Evolutionary conservation across 495 filamentous ascomycete species (phyloP), one percentile per base, ranked within the genome.

Genomic region (Talaromyces adpressus): DNA sequence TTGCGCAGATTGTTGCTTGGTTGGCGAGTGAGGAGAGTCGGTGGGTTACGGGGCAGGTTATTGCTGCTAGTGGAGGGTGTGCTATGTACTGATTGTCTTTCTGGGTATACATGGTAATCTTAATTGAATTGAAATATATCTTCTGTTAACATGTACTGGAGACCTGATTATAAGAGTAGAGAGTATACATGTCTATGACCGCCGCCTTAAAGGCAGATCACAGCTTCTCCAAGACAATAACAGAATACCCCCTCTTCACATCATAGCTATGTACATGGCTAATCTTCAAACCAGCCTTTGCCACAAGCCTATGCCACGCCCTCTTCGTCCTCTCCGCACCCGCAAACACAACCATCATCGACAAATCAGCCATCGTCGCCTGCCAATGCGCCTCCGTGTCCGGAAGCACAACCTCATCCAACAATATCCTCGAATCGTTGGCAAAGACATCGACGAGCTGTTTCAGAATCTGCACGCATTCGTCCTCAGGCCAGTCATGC

Each of bases 31-130:
- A 76, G 61, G 74, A 76, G 20, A 71, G 74, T 22, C 70, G 70
- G 16, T 89, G 84, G 84, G 73, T 89, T 30, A 83, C 81, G 5
- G 85, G 87, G 5, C 84, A 88, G 75, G 69, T 79, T 18, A 63
- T 87, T 23, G 73, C 75, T 57, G 81, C 78, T 11, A 87, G 85
- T 77, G 85, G 86, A 2, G 85, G 82, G 5, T 72, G 32, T n/a
- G 36, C 36, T 4, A 60, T 60, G 58, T 60, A 60, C n/a, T 60
- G 36, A 41, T 58, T 27, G 11, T 53, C 7, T 23, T 18, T 9
- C 27, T 51, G n/a, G 41, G 14, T 12, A 16, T 49, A 20, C 18
- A n/a, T n/a, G n/a, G n/a, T n/a, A n/a, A n/a, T n/a, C n/a, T n/a
- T n/a, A n/a, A n/a, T n/a, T n/a, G n/a, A n/a, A n/a, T n/a, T n/a